Evolutionary conservation across 306 rosid genomes (phyloP).

Genomic region (Prunus persica): DNA sequence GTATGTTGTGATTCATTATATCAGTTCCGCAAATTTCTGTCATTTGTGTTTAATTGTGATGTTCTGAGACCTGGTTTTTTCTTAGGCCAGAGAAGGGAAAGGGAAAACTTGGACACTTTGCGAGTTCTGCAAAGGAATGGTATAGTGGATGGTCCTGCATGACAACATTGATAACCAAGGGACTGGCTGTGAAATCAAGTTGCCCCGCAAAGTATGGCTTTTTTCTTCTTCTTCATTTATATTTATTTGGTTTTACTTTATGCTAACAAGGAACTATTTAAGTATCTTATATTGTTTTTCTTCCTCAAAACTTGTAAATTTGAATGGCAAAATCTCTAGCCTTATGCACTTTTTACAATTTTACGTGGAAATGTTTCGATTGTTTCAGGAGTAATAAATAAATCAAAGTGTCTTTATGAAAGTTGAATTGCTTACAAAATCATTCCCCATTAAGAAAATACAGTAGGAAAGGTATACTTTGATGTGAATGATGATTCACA

Average conservation of each 20-base stretch:
- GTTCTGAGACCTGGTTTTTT: conserved; percentile 18
- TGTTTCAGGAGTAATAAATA: neutral
- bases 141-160: conserved; percentile 93
- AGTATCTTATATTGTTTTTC: neutral
- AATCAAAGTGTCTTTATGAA: neutral
- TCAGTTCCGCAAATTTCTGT: neutral
- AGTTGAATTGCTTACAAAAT: neutral
- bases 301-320: neutral
- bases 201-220: conserved; percentile 84
- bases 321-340: neutral
- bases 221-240: conserved; percentile 2
- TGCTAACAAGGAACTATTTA: neutral
- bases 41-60: conserved; percentile 14
- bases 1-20: conserved; percentile 40
- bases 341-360: neutral
- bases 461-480: neutral
- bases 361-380: neutral
- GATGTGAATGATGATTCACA: neutral
- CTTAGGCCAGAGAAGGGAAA: conserved; percentile 83
- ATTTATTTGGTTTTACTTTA: neutral
- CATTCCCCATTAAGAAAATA: neutral
- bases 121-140: conserved; percentile 75
- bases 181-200: conserved; percentile 81
- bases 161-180: conserved; percentile 74
- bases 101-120: conserved; percentile 62